Evolutionary conservation across 768 basidiomycete genomes (phyloP), one percentile per base, ranked within the genome.

Genomic region (Boletus sp.): DNA sequence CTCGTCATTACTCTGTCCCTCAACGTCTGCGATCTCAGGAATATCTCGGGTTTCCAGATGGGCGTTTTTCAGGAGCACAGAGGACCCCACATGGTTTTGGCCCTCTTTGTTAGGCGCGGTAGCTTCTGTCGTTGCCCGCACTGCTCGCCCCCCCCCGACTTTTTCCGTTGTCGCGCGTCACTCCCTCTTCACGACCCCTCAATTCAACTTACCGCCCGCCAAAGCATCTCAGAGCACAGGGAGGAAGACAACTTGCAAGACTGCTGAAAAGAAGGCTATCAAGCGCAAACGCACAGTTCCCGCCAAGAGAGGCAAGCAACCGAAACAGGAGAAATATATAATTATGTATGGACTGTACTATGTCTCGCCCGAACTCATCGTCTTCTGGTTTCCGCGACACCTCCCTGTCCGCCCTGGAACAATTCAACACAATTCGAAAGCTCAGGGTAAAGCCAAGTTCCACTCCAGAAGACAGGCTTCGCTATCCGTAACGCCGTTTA

Each of bases 1-100:
- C 77, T 75, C 74, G 39, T 74, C 75, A 32, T 70, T 70, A 15
- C 69, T 77, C 57, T 74, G 74, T 15, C 68, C 73, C 46, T 64
- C 69, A 28, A 64, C 66, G 2, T 71, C 75, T 17, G 56, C 65
- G 12, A 68, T 67, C 28, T 61, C 65, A 4, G 47, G 41, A 18
- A 51, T 56, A 12, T 54, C 51, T 7, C 51, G 65, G 4, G 53
- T 48, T 35, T 33, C 53, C 36, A 30, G 47, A 7, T 59, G 58
- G 17, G 40, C 30, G 50, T 57, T 24, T 32, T n/a, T n/a, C n/a
- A n/a, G n/a, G n/a, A n/a, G n/a, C n/a, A n/a, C n/a, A n/a, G n/a
- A n/a, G n/a, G n/a, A n/a, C n/a, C n/a, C n/a, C n/a, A n/a, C n/a
- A n/a, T n/a, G n/a, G n/a, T n/a, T n/a, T n/a, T n/a, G n/a, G n/a